Percentiles rank a stretch among this genome's conserved stretches.
Conservation (phyloP, 192 early-diverging fungal genomes). For the Gonapodya prolifera region DNA sequence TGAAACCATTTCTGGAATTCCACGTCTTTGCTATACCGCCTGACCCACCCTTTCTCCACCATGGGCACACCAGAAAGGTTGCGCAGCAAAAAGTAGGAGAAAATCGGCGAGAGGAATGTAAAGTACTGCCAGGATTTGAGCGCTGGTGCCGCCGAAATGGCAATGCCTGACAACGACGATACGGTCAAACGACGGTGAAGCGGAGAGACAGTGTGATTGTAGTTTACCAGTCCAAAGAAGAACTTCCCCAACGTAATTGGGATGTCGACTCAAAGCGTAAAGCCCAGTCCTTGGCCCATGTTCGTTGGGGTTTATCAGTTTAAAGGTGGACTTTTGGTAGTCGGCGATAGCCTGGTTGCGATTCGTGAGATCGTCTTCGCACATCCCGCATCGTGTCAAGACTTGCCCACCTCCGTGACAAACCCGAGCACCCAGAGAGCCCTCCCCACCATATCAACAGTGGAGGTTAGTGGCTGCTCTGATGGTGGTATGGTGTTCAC, state of each 20-base stretch:
- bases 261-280: not conserved
- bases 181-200: not conserved
- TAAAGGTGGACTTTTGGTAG: conserved; percentile 1
- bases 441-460: not conserved
- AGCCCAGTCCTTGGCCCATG: not conserved
- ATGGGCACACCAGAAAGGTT: not conserved
- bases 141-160: not conserved
- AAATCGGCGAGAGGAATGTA: not conserved
- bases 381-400: not conserved
- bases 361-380: not conserved
- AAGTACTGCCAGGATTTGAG: not conserved
- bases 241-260: conserved; percentile 2
- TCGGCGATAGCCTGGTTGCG: not conserved
- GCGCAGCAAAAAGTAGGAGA: not conserved
- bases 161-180: not conserved
- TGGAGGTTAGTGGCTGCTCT: not conserved
- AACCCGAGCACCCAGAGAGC: not conserved
- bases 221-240: not conserved
- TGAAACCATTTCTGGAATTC: not conserved
- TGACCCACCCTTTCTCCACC: not conserved
- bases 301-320: not conserved
- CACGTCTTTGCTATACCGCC: not conserved
- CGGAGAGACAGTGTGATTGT: not conserved
- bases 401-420: not conserved
- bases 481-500: not conserved